Evolutionary conservation across 2,329 filamentous ascomycete species (phyloP).

Genomic region (Xylariaceae sp.): DNA sequence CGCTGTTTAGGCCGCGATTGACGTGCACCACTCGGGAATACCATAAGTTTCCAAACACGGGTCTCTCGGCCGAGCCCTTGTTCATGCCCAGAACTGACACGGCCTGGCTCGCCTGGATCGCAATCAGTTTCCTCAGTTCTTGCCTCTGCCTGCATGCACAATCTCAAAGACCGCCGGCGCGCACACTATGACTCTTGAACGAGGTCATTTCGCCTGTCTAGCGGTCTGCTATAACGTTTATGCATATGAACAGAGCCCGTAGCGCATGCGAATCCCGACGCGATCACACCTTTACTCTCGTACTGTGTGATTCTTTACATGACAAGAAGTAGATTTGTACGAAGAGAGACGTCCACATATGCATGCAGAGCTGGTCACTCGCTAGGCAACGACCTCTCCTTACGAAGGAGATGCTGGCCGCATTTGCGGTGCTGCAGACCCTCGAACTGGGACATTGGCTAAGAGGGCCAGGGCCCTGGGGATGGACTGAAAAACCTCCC

Average conservation of each 20-base stretch:
- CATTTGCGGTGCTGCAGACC: background rate
- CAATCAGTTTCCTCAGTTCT: no score
- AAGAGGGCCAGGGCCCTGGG: background rate
- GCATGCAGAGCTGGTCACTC: background rate
- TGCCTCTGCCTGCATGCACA: no score
- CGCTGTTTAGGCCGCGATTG: no score
- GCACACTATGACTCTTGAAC: no score
- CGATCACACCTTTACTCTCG: slow-evolving; percentile 10
- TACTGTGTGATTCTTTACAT: background rate
- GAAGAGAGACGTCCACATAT: no score
- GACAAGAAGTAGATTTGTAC: background rate
- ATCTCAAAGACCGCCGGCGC: no score
- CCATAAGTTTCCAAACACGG: no score
- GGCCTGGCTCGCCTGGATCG: no score
- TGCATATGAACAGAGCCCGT: slow-evolving; percentile 17
- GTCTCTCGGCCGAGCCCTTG: no score
- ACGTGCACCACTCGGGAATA: no score
- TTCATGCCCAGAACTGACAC: no score
- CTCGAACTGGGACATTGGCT: background rate
- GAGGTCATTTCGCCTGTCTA: slow-evolving; percentile 5
- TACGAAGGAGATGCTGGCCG: background rate
- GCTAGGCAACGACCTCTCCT: background rate
- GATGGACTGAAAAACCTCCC: slow-evolving; percentile 2
- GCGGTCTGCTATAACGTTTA: slow-evolving; percentile 16
- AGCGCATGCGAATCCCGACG: slow-evolving; percentile 14